phyloP scores from a whole-genome alignment of 1,284 basidiomycete species.

The Ustilago tritici region DNA sequence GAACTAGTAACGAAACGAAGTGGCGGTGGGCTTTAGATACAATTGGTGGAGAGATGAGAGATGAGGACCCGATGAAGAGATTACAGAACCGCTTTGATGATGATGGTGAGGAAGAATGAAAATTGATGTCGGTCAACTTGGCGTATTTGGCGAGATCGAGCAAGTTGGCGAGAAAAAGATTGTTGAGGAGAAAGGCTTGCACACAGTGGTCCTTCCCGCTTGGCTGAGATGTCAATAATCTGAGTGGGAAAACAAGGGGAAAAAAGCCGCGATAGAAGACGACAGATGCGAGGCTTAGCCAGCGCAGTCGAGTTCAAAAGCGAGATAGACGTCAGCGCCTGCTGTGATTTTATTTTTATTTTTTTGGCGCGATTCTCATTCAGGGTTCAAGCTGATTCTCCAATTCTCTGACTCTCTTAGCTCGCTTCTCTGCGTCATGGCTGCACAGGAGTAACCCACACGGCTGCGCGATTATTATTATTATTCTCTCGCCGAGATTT shows the following conservation, averaged over 20 bases:
- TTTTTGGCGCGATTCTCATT: background rate
- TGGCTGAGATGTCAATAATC: too few species aligned
- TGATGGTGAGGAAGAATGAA: background rate
- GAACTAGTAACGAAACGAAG: background rate
- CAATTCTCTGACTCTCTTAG: background rate
- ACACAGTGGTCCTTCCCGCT: too few species aligned
- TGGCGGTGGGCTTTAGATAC: background rate
- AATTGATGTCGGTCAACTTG: background rate
- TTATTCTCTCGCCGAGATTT: background rate
- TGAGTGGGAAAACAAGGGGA: background rate
- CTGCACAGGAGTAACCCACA: background rate
- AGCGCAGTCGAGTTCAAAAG: background rate
- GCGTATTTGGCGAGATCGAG: background rate
- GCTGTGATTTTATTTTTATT: background rate
- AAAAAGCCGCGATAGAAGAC: background rate
- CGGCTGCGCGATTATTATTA: background rate
- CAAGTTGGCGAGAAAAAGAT: background rate
- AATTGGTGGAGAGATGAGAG: background rate
- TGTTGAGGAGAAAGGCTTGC: background rate
- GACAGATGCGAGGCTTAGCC: background rate
- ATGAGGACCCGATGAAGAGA: background rate
- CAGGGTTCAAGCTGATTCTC: conserved; percentile 2
- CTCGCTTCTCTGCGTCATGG: background rate
- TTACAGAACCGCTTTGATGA: background rate
- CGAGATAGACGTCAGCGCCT: background rate